A percentile compares a stretch with the other conserved stretches of the same genome.
Evolutionary conservation across 2,329 filamentous ascomycete genomes (phyloP).

Genomic region (Trichoderma asperellum): DNA sequence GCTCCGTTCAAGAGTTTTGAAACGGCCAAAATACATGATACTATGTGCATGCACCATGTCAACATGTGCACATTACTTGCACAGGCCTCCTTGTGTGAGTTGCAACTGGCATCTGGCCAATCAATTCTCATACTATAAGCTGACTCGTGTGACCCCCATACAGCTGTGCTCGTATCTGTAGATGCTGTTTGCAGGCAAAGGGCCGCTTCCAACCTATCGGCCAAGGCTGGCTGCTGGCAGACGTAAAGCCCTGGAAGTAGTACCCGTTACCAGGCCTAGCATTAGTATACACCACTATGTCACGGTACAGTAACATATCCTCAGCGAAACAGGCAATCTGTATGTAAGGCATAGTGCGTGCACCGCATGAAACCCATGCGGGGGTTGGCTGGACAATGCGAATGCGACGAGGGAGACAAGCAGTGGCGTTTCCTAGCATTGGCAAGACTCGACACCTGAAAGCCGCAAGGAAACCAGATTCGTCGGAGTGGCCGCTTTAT

Average conservation of each 20-base stretch:
- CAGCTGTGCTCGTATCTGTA: not conserved
- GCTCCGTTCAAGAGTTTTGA: not conserved
- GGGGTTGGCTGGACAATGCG: not conserved
- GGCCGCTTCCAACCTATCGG: not conserved
- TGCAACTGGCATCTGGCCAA: conserved; percentile 2
- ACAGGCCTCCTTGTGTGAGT: not conserved
- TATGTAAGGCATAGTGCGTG: not conserved
- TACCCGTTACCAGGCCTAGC: no score
- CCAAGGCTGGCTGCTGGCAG: not conserved
- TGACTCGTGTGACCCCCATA: conserved; percentile 9
- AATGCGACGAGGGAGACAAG: not conserved
- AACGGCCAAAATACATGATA: not conserved
- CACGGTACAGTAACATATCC: not conserved
- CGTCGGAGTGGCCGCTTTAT: not conserved
- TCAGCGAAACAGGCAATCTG: not conserved
- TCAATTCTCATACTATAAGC: not conserved
- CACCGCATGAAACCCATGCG: not conserved
- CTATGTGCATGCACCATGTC: not conserved
- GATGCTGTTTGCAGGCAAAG: not conserved
- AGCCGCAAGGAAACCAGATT: not conserved
- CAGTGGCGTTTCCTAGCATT: not conserved
- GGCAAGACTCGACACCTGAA: not conserved
- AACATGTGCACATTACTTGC: not conserved
- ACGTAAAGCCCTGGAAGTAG: not conserved
- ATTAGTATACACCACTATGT: not conserved